Evolutionary conservation across 2,329 filamentous ascomycete genomes (phyloP).

Genomic region (Rhynchosporium agropyri): DNA sequence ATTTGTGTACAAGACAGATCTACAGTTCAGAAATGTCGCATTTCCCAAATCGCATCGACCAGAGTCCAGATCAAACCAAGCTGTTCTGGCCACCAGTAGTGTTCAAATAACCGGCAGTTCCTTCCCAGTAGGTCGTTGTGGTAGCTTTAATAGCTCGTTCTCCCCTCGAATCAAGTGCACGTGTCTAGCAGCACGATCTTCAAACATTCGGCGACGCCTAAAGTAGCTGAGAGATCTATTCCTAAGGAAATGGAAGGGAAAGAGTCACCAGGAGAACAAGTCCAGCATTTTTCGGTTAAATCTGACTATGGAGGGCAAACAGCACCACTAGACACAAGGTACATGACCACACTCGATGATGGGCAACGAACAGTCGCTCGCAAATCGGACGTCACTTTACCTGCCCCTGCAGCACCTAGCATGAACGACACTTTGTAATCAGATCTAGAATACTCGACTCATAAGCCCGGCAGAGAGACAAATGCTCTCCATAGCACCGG

Average conservation of each 20-base stretch:
- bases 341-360: too few relatives aligned
- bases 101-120: not conserved
- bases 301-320: too few relatives aligned
- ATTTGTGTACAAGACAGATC: not conserved
- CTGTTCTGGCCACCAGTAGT: too few relatives aligned
- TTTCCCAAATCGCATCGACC: not conserved
- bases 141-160: not conserved
- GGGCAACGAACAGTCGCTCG: too few relatives aligned
- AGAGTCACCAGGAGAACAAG: too few relatives aligned
- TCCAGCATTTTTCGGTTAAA: too few relatives aligned
- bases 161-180: not conserved
- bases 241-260: too few relatives aligned
- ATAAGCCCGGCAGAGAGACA: not conserved
- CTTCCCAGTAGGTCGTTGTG: not conserved
- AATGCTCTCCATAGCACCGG: not conserved
- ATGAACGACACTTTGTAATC: not conserved
- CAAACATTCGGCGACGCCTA: not conserved
- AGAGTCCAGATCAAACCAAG: too few relatives aligned
- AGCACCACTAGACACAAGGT: too few relatives aligned
- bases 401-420: too few relatives aligned
- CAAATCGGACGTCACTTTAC: too few relatives aligned
- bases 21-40: not conserved
- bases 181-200: not conserved
- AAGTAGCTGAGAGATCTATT: too few relatives aligned
- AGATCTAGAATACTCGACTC: not conserved